phyloP scores from a whole-genome alignment of 805 yeast species.

The Cyberlindnera misumaiensis region DNA sequence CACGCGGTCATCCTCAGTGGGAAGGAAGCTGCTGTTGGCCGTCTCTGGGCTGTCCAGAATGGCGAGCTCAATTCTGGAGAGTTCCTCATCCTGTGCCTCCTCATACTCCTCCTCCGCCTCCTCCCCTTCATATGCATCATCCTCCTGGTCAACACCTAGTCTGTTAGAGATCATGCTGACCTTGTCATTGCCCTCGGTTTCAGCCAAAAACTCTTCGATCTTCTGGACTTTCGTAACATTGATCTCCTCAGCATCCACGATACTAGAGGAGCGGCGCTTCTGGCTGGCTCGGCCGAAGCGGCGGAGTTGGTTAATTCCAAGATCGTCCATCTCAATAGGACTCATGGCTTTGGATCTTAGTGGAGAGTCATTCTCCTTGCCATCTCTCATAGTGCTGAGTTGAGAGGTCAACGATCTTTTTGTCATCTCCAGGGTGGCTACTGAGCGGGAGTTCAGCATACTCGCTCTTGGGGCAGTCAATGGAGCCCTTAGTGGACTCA shows the following conservation, averaged over 20 bases:
- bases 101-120: too few relatives aligned
- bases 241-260: constrained; percentile 19
- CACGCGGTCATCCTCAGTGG: constrained; percentile 9
- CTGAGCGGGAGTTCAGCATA: constrained; percentile 16
- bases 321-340: constrained; percentile 5
- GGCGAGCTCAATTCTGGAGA: constrained; percentile 21
- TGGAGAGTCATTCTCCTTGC: constrained; percentile 14
- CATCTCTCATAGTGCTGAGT: constrained; percentile 9
- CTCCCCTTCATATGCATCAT: constrained; percentile 12
- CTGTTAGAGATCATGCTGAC: neutral
- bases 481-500: constrained; percentile 22
- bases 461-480: constrained; percentile 27
- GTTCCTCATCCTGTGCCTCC: constrained; percentile 13
- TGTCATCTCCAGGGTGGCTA: constrained; percentile 7
- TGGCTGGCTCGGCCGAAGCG: constrained; percentile 5
- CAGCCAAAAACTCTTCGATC: constrained; percentile 3
- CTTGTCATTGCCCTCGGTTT: constrained; percentile 2
- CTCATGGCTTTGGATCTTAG: constrained; percentile 5
- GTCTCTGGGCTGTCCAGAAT: neutral
- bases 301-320: constrained; percentile 1
- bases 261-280: constrained; percentile 16
- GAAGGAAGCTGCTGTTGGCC: constrained; percentile 1
- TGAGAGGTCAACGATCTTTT: constrained; percentile 18
- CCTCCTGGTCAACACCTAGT: constrained; percentile 13
- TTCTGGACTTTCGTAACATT: constrained; percentile 9